Percentiles rank a stretch among this genome's conserved stretches.
Conservation (phyloP, 1,284 basidiomycete genomes). For the Cryptococcus sp. region DNA sequence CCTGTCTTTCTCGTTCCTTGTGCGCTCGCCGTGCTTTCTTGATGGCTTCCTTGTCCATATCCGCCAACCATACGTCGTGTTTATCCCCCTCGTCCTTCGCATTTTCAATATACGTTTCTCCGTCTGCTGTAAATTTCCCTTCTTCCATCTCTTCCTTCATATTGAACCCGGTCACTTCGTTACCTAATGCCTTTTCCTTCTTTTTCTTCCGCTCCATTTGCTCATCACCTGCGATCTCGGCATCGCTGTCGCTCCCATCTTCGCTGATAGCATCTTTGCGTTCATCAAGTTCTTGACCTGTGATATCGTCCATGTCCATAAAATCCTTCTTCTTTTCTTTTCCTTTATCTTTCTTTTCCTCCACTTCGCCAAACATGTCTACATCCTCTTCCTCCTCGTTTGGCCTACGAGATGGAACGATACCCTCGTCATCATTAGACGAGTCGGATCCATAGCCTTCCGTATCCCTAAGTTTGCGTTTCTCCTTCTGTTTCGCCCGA, state of each 20-base stretch:
- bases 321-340: conserved; percentile 64
- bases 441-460: conserved; percentile 94
- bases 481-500: conserved; percentile 59
- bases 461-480: conserved; percentile 62
- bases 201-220: conserved; percentile 19
- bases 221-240: conserved; percentile 41
- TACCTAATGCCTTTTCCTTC: conserved; percentile 71
- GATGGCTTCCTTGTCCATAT: conserved; percentile 78
- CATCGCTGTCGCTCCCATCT: conserved; percentile 57
- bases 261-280: conserved; percentile 39
- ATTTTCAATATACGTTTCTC: conserved; percentile 71
- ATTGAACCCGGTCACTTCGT: conserved; percentile 90
- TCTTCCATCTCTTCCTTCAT: conserved; percentile 99
- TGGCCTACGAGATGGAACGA: conserved; percentile 62
- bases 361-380: conserved; percentile 51
- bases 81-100: conserved; percentile 79
- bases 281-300: conserved; percentile 80
- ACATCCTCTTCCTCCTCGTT: conserved; percentile 51
- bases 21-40: conserved; percentile 73
- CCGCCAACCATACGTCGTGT: conserved; percentile 94
- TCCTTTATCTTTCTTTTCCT: conserved; percentile 19
- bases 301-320: conserved; percentile 85
- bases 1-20: conserved; percentile 60
- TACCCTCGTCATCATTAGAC: conserved; percentile 84
- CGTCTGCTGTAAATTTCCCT: conserved; percentile 93